Evolutionary conservation across 805 yeast genomes (phyloP), one percentile per base, ranked within the genome.

Genomic region (Komagataella populi): DNA sequence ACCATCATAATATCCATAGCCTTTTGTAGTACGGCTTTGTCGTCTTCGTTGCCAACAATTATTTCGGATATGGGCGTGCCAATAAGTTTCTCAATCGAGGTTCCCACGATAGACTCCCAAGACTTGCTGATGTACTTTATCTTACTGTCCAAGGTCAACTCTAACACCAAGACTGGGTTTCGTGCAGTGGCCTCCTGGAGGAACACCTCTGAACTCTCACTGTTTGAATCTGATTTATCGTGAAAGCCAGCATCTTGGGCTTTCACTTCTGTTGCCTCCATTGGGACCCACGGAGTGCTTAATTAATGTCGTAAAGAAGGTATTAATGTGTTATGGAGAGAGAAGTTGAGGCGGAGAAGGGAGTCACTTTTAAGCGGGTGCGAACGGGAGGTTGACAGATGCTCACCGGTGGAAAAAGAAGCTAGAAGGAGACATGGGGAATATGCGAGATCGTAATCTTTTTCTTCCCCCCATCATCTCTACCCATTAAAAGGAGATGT

Each of bases 71-170:
- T 77, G 1, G 86, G 83, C 50, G 72, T 70, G 44, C 72, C 66
- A 3, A 79, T 53, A n/a, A 85, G 70, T 60, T 81, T 79, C 10
- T 67, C 63, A 3, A 76, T 70, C 12, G 70, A 70, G 0, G 88
- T 83, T 1, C 95, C 95, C 7, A 87, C 87, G 6, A 89, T 73
- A 6, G 74, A 61, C 56, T 81, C 84, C 96, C 97, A 91, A 56
- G 83, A 78, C 55, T 76, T 77, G 55, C 91, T 78, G 23, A 89
- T 64, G 63, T 84, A 87, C 51, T 76, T 76, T n/a, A 93, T 81
- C 39, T 74, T 78, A 30, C 96, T 88, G 59, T 83, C 83, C 61
- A 88, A 67, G 59, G 84, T 90, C 54, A 93, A 68, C 65, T 91
- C 99, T 67, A 91, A 68, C 3, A 91, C 83, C n/a, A 83, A 80